phyloP scores from a whole-genome alignment of 1,284 basidiomycete genomes.

The Leucoagaricus sp. region DNA sequence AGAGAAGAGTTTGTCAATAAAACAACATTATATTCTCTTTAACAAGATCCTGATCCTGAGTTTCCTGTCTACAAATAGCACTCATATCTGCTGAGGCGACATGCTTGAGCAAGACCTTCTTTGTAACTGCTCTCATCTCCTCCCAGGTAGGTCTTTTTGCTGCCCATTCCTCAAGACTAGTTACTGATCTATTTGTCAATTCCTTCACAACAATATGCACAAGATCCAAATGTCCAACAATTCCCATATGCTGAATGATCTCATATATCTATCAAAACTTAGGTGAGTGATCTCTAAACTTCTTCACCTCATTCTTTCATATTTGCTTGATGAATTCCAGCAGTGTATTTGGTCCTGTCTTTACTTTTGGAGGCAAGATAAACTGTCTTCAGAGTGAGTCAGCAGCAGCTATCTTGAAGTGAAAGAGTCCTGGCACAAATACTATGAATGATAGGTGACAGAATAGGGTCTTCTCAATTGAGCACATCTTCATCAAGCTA shows the following conservation, averaged over 20 bases:
- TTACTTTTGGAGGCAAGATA: too few species aligned
- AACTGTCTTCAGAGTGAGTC: too few species aligned
- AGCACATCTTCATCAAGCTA: slow-evolving; percentile 19
- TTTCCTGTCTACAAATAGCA: background rate
- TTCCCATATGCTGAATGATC: slow-evolving; percentile 30
- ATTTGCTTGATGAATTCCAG: too few species aligned
- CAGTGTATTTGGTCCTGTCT: too few species aligned
- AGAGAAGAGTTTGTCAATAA: slow-evolving; percentile 32
- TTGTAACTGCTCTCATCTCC: background rate
- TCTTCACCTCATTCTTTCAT: too few species aligned
- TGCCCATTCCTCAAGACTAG: background rate
- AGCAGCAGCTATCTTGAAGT: too few species aligned
- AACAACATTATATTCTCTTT: slow-evolving; percentile 17
- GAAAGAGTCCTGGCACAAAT: too few species aligned
- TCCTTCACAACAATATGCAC: slow-evolving; percentile 22
- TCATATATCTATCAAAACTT: slow-evolving; percentile 38
- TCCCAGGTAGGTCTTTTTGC: background rate
- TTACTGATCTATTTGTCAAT: slow-evolving; percentile 32
- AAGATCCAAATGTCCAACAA: slow-evolving; percentile 23
- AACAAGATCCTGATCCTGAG: background rate
- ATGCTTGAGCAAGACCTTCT: background rate
- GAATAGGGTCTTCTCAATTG: slow-evolving; percentile 25
- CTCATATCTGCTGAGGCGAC: background rate
- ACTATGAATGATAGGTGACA: slow-evolving; percentile 27
- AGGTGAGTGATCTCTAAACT: slow-evolving; percentile 26